Evolutionary conservation across 108 stramenopile species (phyloP), one percentile per base, ranked within the genome.

Genomic region (Cylindrotheca fusiformis): DNA sequence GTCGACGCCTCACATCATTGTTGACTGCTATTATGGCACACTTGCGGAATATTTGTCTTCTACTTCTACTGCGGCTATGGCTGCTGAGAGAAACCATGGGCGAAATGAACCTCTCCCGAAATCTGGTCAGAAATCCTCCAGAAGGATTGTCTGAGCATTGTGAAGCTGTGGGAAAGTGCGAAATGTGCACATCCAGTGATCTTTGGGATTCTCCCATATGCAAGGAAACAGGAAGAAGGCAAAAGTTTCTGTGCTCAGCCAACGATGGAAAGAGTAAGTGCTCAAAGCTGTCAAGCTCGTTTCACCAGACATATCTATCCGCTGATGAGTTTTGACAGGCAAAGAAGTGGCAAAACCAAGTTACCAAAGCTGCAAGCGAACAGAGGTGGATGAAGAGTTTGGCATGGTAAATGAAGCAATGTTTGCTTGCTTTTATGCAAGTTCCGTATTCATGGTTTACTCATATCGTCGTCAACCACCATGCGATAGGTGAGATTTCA

Each of bases 341-440:
- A 6, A 10, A 19, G 4, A 10, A 26, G 6, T 52, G 22, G 20
- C 27, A 33, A 25, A 48, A 1, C 0, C 18, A 19, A 48, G 1
- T 48, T 50, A 27, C 27, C 1, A 55, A n/a, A 71, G 70, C 51
- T 71, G 70, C 31, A 64, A 63, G 31, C 52, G 55, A 27, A 71
- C 61, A 1, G 56, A 71, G 12, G 41, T 44, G 20, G 62, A 71
- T 36, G 55, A 63, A 21, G 53, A 46, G 25, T 50, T 71, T 27
- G 55, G 56, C 28, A 64, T 71, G 70, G 70, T 71, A 49, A 10
- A 62, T 62, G 22, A 54, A 18, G 1, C 0, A 14, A 1, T 26
- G n/a, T 28, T 2, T 22, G 48, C 21, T 20, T 2, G 21, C 49
- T 26, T 48, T 20, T 49, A 4, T 48, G 5, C 8, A 44, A 23